These are phyloP conservation scores for Ensete glaucum DNA, from an alignment of 176 grass and related monocot genomes.

Conservation along the genomic window DNA sequence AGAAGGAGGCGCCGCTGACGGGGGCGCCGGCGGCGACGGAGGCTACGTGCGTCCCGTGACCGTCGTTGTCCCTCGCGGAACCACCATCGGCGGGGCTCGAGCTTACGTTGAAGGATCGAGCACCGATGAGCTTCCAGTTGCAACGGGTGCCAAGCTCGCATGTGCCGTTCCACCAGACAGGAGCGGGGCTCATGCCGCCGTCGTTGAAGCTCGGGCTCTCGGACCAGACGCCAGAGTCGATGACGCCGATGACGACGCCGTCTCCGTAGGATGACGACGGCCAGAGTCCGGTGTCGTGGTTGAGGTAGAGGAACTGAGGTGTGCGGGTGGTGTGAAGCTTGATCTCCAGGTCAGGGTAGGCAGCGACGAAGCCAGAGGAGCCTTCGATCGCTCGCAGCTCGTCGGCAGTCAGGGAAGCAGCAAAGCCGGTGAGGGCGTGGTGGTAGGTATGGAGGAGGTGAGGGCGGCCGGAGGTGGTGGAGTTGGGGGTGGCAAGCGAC, in stretches of 20 bases:
- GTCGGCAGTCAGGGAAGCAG: constrained; percentile 10
- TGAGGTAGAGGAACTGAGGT: constrained; percentile 35
- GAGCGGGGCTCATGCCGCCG: constrained; percentile 22
- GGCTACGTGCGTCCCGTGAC: constrained; percentile 70
- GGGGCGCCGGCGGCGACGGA: constrained; percentile 47
- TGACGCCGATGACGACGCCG: constrained; percentile 46
- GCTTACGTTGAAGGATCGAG: constrained; percentile 52
- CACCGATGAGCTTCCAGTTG: constrained; percentile 78
- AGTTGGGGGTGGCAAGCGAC: not conserved
- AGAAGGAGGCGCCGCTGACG: constrained; percentile 41
- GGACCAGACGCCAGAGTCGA: constrained; percentile 39
- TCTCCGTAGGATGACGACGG: constrained; percentile 32
- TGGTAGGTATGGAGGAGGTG: constrained; percentile 37
- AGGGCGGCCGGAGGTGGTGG: not conserved
- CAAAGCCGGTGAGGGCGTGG: constrained; percentile 41
- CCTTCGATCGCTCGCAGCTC: constrained; percentile 21
- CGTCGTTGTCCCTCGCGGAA: constrained; percentile 46
- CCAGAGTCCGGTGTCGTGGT: constrained; percentile 16
- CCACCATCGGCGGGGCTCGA: constrained; percentile 28
- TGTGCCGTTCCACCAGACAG: constrained; percentile 29
- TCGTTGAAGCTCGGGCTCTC: constrained; percentile 49
- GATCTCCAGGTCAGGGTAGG: constrained; percentile 15
- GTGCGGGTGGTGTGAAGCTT: constrained; percentile 42
- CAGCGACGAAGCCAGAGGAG: constrained; percentile 26
- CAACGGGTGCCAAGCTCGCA: constrained; percentile 46